phyloP scores from a whole-genome alignment of 2,329 filamentous ascomycete genomes.

The Cytospora mali region DNA sequence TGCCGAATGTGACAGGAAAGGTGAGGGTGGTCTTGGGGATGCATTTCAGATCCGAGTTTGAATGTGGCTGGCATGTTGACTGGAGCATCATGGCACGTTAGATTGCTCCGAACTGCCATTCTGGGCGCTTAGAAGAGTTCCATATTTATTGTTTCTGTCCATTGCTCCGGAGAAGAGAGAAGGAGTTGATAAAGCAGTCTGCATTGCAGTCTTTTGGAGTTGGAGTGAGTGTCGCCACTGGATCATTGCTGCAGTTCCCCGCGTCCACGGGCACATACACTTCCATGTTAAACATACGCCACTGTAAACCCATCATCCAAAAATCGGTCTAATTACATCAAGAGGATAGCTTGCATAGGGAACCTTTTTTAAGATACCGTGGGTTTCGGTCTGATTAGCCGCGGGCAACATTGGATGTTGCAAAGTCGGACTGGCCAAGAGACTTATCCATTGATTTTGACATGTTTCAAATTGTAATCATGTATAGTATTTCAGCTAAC shows the following conservation, averaged over 20 bases:
- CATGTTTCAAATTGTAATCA: no score
- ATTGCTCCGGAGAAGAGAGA: no score
- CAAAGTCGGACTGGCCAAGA: no score
- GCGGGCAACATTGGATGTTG: no score
- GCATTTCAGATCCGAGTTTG: not conserved
- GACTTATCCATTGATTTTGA: no score
- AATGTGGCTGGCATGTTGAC: not conserved
- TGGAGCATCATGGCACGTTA: not conserved
- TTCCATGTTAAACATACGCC: no score
- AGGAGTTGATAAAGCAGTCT: not conserved
- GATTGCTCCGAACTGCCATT: conserved; percentile 18
- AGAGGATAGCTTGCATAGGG: not conserved
- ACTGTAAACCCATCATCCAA: not conserved
- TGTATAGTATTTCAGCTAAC: no score
- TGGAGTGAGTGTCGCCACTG: not conserved
- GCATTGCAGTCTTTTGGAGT: not conserved
- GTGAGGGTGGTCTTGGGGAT: not conserved
- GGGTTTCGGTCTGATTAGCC: no score
- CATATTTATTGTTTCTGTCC: not conserved
- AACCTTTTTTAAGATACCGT: no score
- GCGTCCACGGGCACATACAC: not conserved
- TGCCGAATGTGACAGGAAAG: conserved; percentile 12
- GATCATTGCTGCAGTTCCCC: not conserved
- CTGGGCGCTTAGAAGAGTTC: not conserved
- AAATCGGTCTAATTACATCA: not conserved